These are phyloP conservation scores for Aureobasidium sp. DNA, from an alignment of 2,329 filamentous ascomycete genomes.

Conservation along the genomic window DNA sequence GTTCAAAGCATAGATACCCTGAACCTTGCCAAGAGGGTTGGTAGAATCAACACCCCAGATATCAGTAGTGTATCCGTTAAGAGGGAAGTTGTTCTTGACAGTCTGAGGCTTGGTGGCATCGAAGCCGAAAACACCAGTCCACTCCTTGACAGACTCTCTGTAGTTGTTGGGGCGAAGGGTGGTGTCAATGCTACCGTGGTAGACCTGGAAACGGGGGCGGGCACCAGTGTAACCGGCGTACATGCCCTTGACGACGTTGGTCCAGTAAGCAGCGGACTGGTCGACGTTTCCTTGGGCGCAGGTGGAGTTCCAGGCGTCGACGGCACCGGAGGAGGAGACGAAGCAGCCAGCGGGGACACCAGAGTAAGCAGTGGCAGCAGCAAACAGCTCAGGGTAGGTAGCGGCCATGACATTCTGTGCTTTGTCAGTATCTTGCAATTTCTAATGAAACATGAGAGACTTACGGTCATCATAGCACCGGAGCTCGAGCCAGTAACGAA, in stretches of 20 bases:
- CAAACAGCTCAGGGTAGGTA: conserved; percentile 46
- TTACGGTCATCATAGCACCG: conserved; percentile 48
- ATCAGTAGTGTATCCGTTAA: conserved; percentile 24
- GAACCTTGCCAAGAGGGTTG: conserved; percentile 16
- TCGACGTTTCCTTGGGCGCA: conserved; percentile 43
- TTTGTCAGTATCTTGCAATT: not conserved
- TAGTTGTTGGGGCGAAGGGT: conserved; percentile 46
- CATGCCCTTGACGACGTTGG: conserved; percentile 38
- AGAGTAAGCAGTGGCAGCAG: conserved; percentile 42
- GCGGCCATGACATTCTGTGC: conserved; percentile 38
- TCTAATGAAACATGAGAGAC: too few relatives aligned
- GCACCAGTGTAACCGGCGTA: conserved; percentile 43
- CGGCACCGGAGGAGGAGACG: conserved; percentile 18
- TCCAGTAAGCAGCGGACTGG: conserved; percentile 41
- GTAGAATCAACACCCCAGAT: conserved; percentile 20
- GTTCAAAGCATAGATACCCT: conserved; percentile 28
- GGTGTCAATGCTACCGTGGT: conserved; percentile 45
- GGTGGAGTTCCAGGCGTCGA: conserved; percentile 40
- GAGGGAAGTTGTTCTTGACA: conserved; percentile 23
- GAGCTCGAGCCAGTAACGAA: conserved; percentile 48
- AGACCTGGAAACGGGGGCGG: conserved; percentile 49
- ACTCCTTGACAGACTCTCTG: conserved; percentile 50
- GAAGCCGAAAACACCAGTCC: conserved; percentile 42
- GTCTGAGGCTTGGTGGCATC: conserved; percentile 23
- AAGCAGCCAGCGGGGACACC: conserved; percentile 50